A percentile compares a stretch with the other conserved stretches of the same genome.
Evolutionary conservation across 1,284 basidiomycete species (phyloP).

Genomic region (Spongispora temasekensis): DNA sequence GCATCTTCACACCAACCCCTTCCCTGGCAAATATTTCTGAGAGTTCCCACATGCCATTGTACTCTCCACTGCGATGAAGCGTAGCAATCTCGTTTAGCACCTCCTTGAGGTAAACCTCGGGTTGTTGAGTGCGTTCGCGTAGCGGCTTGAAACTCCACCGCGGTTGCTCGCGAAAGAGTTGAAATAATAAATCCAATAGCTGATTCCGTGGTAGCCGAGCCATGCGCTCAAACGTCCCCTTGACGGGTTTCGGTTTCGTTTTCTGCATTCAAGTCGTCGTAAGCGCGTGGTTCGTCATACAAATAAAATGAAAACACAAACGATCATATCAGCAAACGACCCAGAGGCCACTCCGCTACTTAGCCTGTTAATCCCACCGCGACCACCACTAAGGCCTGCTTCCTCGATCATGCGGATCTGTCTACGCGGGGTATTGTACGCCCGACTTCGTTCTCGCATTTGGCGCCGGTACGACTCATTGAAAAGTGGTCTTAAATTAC

Average conservation of each 20-base stretch:
- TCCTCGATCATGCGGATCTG: slow-evolving; percentile 49
- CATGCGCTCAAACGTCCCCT: slow-evolving; percentile 82
- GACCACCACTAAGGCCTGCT: slow-evolving; percentile 58
- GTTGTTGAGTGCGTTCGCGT: slow-evolving; percentile 85
- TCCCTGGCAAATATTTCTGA: slow-evolving; percentile 64
- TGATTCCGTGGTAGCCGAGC: slow-evolving; percentile 78
- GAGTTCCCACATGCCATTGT: slow-evolving; percentile 71
- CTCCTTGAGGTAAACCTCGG: slow-evolving; percentile 89
- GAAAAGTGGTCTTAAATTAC: slow-evolving; percentile 60
- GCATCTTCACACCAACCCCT: slow-evolving; percentile 48
- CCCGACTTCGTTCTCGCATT: slow-evolving; percentile 59
- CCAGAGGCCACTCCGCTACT: slow-evolving; percentile 59
- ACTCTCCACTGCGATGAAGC: slow-evolving; percentile 79
- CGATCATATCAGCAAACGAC: slow-evolving; percentile 65
- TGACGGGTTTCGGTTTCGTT: slow-evolving; percentile 63
- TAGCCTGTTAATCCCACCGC: slow-evolving; percentile 67
- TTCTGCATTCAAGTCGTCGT: slow-evolving; percentile 40
- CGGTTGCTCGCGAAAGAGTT: slow-evolving; percentile 75
- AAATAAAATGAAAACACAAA: slow-evolving; percentile 40
- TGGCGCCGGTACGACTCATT: slow-evolving; percentile 58
- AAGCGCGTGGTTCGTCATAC: background rate
- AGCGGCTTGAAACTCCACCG: slow-evolving; percentile 85
- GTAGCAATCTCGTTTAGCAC: slow-evolving; percentile 81
- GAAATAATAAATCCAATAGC: slow-evolving; percentile 84
- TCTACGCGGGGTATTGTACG: slow-evolving; percentile 61